Conservation (phyloP, 495 filamentous ascomycete genomes). For the Hypomontagnella submonticulosa region DNA sequence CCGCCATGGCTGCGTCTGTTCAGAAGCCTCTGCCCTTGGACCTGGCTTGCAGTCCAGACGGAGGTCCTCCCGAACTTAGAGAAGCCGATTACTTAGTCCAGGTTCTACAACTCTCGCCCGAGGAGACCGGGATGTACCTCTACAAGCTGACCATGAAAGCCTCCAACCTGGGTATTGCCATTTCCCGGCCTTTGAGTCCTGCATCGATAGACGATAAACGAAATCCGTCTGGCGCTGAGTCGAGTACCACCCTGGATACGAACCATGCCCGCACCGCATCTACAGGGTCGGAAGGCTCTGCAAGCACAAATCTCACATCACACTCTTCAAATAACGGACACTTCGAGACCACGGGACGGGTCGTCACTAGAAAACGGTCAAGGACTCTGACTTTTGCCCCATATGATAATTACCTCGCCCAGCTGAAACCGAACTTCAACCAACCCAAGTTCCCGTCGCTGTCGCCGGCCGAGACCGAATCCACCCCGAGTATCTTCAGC, state of each 20-base stretch:
- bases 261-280: conserved; percentile 51
- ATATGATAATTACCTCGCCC: conserved; percentile 63
- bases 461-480: conserved; percentile 38
- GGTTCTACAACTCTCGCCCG: conserved; percentile 55
- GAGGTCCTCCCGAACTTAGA: conserved; percentile 51
- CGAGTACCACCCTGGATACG: conserved; percentile 49
- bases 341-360: conserved; percentile 17
- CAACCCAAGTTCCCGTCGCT: conserved; percentile 49
- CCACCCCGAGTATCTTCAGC: conserved; percentile 46
- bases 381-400: conserved; percentile 60
- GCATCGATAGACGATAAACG: conserved; percentile 37
- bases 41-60: conserved; percentile 23
- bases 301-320: conserved; percentile 49
- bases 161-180: conserved; percentile 54
- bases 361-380: conserved; percentile 48
- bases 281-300: conserved; percentile 49
- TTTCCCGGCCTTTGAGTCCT: conserved; percentile 45
- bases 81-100: conserved; percentile 56
- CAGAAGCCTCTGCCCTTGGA: conserved; percentile 36
- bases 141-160: conserved; percentile 56
- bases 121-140: conserved; percentile 53
- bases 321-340: conserved; percentile 46
- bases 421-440: conserved; percentile 53
- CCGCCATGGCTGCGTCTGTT: conserved; percentile 40
- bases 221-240: conserved; percentile 49